Conservation (phyloP, 1,139 yeast species). For the Schizosaccharomyces versatilis region DNA sequence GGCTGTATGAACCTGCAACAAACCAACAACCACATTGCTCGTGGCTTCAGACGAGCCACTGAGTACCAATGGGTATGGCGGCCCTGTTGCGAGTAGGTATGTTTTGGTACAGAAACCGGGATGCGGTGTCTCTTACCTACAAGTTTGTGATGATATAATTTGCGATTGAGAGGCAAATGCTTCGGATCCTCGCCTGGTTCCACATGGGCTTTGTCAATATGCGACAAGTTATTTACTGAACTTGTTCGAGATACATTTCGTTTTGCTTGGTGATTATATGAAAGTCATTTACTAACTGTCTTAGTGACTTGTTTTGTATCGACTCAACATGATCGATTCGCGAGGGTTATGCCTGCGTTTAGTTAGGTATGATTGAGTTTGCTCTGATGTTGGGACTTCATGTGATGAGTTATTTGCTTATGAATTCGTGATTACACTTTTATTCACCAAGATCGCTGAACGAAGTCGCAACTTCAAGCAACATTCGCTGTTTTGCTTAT, state of each 20-base stretch:
- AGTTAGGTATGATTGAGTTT: neutral
- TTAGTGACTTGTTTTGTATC: neutral
- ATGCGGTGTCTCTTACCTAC: too few species aligned
- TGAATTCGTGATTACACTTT: neutral
- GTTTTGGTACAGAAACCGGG: too few species aligned
- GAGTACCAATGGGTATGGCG: too few species aligned
- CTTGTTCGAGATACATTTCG: neutral
- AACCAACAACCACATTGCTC: too few species aligned
- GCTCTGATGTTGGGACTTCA: neutral
- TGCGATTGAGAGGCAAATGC: constrained; percentile 2
- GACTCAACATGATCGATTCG: too few species aligned
- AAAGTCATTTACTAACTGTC: neutral
- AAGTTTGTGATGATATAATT: constrained; percentile 1
- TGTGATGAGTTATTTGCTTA: constrained; percentile 1
- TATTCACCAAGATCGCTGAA: constrained; percentile 2
- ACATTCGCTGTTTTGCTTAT: neutral
- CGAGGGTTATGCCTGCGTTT: too few species aligned
- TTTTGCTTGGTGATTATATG: neutral
- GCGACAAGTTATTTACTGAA: constrained; percentile 2
- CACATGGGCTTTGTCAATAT: constrained; percentile 3
- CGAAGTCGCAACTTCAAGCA: neutral
- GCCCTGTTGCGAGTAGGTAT: too few species aligned
- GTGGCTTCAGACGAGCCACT: too few species aligned
- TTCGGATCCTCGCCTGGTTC: constrained; percentile 3
- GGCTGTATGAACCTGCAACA: too few species aligned